These are phyloP conservation scores for Telopea speciosissima DNA, from an alignment of 177 flowering plant species.

Conservation along the genomic window DNA sequence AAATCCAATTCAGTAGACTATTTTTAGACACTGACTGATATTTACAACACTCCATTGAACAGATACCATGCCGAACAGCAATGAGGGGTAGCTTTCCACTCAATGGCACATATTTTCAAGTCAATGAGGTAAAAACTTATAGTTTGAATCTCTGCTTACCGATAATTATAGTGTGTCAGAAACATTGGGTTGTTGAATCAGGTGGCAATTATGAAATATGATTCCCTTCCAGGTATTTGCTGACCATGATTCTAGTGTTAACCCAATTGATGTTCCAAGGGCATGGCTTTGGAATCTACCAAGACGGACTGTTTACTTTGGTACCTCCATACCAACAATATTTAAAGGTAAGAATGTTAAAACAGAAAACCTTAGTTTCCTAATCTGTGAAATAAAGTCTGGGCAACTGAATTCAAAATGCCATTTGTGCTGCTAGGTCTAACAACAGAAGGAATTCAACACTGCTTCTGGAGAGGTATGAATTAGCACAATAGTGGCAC, in stretches of 20 bases:
- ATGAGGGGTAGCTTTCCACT: conserved; percentile 99
- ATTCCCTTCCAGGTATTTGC: conserved; percentile 65
- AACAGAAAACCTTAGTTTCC: background rate
- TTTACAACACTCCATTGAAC: conserved; percentile 15
- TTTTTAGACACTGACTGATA: background rate
- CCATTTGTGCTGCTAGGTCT: conserved; percentile 31
- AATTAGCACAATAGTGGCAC: background rate
- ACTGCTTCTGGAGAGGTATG: conserved; percentile 65
- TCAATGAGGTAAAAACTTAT: conserved; percentile 67
- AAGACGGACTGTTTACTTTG: conserved; percentile 54
- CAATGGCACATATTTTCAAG: conserved; percentile 98
- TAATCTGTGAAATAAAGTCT: background rate
- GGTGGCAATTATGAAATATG: conserved; percentile 2
- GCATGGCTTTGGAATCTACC: conserved; percentile 47
- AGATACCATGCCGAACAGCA: conserved; percentile 98
- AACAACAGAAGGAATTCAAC: conserved; percentile 35
- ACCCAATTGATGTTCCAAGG: conserved; percentile 61
- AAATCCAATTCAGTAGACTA: background rate
- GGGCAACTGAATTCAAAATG: conserved; percentile 3
- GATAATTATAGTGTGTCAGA: background rate
- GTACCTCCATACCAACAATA: conserved; percentile 50
- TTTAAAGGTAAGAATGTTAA: conserved; percentile 41
- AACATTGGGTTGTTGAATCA: background rate
- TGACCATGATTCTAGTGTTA: conserved; percentile 64
- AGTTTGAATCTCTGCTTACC: background rate